Evolutionary conservation across 805 yeast genomes (phyloP), one percentile per base, ranked within the genome.

Genomic region (Saturnispora sanitii): DNA sequence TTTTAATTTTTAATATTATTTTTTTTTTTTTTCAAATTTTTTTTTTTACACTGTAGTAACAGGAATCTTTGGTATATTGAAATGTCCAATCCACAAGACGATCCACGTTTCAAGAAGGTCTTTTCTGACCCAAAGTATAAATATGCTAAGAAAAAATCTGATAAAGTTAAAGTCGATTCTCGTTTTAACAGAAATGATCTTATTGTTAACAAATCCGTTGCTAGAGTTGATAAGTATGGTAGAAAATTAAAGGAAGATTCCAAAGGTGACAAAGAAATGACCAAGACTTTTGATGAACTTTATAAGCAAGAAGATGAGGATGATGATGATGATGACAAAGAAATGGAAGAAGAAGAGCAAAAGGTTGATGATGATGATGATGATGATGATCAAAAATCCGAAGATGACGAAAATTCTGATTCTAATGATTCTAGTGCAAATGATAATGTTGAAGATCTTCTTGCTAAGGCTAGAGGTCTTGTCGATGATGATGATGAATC

Each of bases 61-160:
- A 3, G 13, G 13, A 9, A 6, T 25, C 5, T 35, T 15, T 13
- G 13, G 12, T 16, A 30, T 30, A 30, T 18, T n/a, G 26, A 27
- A 17, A 38, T 39, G 42, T 33, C 42, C 8, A 39, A 22, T 6
- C 36, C 42, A 18, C 36, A 39, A 22, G 27, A 60, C 3, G 97
- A 92, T 63, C 71, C 79, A 19, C 75, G 97, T 57, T 90, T 90
- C 60, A 63, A 82, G 7, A 67, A 77, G 7, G 81, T 90, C 6
- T 85, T 81, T 51, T 75, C 71, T 48, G 98, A 92, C 60, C 97
- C 97, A 4, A 70, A 95, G 47, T 92, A 90, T 65, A 79, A 75
- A 45, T 63, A 76, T 20, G 88, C 95, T 2, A 79, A 70, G 53
- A 71, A 70, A 57, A 78, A 76, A 50, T 77, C 79, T 42, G 63